Conservation (phyloP, 768 basidiomycete genomes). For the Sarcomyxa edulis region DNA sequence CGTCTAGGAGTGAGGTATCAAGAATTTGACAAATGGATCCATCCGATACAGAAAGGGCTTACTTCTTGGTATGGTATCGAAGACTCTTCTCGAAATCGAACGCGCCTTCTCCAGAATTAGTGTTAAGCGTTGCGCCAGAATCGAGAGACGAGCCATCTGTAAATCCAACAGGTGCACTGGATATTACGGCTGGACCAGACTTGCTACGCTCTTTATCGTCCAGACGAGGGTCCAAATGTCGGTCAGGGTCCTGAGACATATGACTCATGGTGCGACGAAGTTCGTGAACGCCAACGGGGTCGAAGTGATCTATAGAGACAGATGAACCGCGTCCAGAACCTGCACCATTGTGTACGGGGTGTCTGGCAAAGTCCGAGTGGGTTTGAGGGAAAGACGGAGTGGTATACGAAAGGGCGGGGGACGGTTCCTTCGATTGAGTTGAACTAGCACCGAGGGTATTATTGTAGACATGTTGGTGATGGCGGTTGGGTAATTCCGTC, state of each 20-base stretch:
- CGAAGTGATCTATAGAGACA: slow-evolving; percentile 6
- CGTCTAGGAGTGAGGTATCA: slow-evolving; percentile 37
- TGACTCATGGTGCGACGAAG: slow-evolving; percentile 1
- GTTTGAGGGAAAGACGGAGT: no score
- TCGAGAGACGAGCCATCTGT: slow-evolving; percentile 3
- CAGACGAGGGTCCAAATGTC: neutral
- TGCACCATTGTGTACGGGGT: no score
- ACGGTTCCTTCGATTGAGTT: no score
- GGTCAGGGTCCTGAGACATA: no score
- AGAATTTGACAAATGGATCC: neutral
- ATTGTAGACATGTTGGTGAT: no score
- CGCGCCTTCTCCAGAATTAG: neutral
- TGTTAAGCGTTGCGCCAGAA: neutral
- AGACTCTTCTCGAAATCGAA: slow-evolving; percentile 5
- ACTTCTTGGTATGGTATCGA: neutral
- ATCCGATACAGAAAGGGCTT: neutral
- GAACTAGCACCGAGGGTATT: no score
- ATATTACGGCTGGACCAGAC: neutral
- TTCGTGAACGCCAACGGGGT: slow-evolving; percentile 1
- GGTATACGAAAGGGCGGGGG: no score
- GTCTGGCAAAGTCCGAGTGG: no score
- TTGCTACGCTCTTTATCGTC: neutral
- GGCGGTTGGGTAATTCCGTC: no score
- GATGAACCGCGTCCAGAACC: no score
- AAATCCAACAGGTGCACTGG: neutral